phyloP scores from a whole-genome alignment of 2,329 filamentous ascomycete species.

The Leptoxyphium fumago region DNA sequence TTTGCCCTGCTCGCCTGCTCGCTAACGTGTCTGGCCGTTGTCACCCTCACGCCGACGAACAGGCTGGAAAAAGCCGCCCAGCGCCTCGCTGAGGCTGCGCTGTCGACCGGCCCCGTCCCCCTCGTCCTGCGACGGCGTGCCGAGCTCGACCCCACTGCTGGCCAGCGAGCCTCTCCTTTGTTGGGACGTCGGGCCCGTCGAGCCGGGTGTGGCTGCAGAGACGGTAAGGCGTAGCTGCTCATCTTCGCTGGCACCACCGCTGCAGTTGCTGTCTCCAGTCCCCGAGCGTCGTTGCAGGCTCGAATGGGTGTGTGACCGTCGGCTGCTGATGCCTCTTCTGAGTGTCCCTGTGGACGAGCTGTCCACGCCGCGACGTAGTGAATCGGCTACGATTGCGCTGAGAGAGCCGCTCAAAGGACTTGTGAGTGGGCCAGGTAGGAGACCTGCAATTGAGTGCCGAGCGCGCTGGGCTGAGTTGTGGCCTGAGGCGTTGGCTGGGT shows the following conservation, averaged over 20 bases:
- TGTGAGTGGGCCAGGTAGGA: constrained; percentile 45
- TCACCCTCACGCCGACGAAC: neutral
- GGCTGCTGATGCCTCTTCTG: too few species aligned
- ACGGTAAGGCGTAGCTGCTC: too few species aligned
- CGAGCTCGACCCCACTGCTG: neutral
- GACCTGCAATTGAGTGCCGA: constrained; percentile 36
- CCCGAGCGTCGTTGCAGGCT: too few species aligned
- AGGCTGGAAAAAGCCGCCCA: constrained; percentile 11
- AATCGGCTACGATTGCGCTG: constrained; percentile 49
- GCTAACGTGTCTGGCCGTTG: neutral
- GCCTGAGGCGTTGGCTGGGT: constrained; percentile 13
- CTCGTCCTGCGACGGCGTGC: neutral
- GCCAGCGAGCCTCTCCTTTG: too few species aligned
- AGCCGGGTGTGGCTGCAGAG: too few species aligned
- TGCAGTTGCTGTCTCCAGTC: too few species aligned
- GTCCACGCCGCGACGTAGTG: constrained; percentile 38
- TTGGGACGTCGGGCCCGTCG: too few species aligned
- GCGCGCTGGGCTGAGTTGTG: constrained; percentile 8
- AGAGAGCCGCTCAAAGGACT: constrained; percentile 46
- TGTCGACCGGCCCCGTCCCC: constrained; percentile 4
- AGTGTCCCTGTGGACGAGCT: neutral
- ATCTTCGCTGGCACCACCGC: too few species aligned
- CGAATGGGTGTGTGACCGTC: too few species aligned
- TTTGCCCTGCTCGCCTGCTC: too few species aligned
- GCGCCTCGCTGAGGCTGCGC: constrained; percentile 14